Evolutionary conservation across 805 yeast genomes (phyloP).

Genomic region (Candida silvatica): DNA sequence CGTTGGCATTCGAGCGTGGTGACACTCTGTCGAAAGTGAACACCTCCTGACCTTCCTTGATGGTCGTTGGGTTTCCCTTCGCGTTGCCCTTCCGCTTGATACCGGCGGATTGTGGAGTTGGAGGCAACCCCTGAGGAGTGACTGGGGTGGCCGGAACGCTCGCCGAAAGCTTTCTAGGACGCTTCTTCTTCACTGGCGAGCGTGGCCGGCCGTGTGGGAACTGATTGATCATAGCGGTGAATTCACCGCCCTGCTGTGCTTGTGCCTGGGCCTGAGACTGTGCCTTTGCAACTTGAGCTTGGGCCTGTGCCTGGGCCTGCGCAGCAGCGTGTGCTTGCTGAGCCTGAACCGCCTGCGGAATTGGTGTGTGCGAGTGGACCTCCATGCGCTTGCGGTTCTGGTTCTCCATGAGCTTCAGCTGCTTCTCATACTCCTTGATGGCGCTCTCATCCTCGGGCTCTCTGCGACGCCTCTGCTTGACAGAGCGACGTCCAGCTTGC

Average conservation of each 20-base stretch:
- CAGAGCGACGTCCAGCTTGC: constrained; percentile 10
- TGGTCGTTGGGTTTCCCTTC: constrained; percentile 3
- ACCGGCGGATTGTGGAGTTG: constrained; percentile 17
- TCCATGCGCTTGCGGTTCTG: constrained; percentile 64
- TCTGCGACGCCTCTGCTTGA: not conserved
- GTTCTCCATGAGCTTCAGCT: constrained; percentile 62
- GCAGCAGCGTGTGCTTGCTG: not conserved
- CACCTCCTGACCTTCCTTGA: constrained; percentile 10
- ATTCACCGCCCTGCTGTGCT: not conserved
- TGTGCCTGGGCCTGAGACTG: not conserved
- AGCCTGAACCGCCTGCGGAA: no score
- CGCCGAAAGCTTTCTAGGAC: constrained; percentile 16
- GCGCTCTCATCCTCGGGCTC: constrained; percentile 34
- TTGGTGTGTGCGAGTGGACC: no score
- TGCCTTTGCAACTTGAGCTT: no score
- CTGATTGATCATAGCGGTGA: not conserved
- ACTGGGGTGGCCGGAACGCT: constrained; percentile 27
- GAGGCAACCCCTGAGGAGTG: constrained; percentile 22
- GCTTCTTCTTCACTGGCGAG: constrained; percentile 1
- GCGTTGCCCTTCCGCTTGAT: not conserved
- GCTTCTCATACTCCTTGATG: constrained; percentile 75
- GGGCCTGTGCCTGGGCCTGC: no score
- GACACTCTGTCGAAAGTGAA: not conserved
- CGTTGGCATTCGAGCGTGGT: no score
- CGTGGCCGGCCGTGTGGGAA: not conserved